Conservation (phyloP, 345 rosid species). For the Lepidium sativum region DNA sequence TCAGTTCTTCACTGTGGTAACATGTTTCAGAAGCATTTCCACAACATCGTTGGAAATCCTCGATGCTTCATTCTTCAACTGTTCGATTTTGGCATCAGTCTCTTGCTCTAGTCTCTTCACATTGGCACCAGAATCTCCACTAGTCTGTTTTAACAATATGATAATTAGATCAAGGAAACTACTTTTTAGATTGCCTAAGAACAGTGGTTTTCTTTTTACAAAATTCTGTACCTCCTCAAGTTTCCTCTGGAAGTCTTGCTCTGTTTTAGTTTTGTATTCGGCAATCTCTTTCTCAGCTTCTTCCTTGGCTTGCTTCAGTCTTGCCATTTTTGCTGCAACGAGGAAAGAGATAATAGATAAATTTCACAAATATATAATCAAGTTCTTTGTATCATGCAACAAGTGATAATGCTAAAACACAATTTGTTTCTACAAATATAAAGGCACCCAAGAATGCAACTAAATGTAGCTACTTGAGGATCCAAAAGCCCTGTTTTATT, state of each 20-base stretch:
- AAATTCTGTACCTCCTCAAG: constrained; percentile 49
- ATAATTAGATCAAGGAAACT: background rate
- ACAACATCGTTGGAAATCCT: constrained; percentile 70
- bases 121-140: constrained; percentile 91
- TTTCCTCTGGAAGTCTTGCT: constrained; percentile 75
- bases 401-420: background rate
- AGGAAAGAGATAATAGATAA: background rate
- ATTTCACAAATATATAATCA: background rate
- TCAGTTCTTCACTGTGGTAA: constrained; percentile 73
- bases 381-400: background rate
- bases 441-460: background rate
- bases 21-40: constrained; percentile 80
- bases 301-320: constrained; percentile 90
- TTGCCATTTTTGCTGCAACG: constrained; percentile 62
- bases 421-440: background rate
- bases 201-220: background rate
- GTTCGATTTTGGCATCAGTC: constrained; percentile 59
- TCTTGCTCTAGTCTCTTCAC: constrained; percentile 87
- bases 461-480: background rate
- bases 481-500: background rate
- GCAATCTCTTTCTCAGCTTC: constrained; percentile 86
- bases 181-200: background rate
- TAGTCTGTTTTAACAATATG: constrained; percentile 41
- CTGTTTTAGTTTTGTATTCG: constrained; percentile 65
- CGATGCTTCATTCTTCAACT: constrained; percentile 44